Conservation (phyloP, 1,284 basidiomycete species). For the Wolfiporia cocos region DNA sequence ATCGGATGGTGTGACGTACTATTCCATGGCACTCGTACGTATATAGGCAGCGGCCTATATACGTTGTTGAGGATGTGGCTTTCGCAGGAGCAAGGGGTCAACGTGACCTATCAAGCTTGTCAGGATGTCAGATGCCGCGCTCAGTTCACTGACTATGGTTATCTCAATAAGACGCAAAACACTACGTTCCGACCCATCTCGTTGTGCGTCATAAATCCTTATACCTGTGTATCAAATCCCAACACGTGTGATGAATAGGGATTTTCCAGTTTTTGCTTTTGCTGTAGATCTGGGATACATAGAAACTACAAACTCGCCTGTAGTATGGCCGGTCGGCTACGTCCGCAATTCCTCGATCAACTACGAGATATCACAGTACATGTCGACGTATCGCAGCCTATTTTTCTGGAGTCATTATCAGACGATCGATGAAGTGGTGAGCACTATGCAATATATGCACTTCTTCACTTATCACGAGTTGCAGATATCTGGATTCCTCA, state of each 20-base stretch:
- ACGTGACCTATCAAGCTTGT: conserved; percentile 15
- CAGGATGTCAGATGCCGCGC: conserved; percentile 2
- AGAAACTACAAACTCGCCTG: conserved; percentile 11
- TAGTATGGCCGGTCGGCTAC: conserved; percentile 20
- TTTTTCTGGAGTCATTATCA: conserved; percentile 19
- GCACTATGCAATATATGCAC: conserved; percentile 1
- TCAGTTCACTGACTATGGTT: conserved; percentile 11
- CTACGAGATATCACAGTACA: conserved; percentile 14
- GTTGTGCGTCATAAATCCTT: too few species aligned
- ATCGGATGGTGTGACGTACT: conserved; percentile 18
- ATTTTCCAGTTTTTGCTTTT: conserved; percentile 16
- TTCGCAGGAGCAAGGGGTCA: conserved; percentile 4
- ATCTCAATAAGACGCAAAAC: conserved; percentile 7
- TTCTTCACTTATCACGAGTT: not conserved
- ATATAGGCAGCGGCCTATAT: not conserved
- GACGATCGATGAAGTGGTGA: conserved; percentile 12
- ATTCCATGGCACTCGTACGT: conserved; percentile 15
- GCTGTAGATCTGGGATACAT: conserved; percentile 19
- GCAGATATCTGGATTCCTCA: conserved; percentile 14
- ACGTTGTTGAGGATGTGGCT: not conserved
- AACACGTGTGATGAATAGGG: conserved; percentile 7
- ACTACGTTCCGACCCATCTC: conserved; percentile 11
- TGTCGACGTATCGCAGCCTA: conserved; percentile 18
- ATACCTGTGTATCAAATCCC: too few species aligned
- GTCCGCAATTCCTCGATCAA: conserved; percentile 18